These are phyloP conservation scores for Phyllosticta ampelicida DNA, from an alignment of 2,329 filamentous ascomycete genomes.

Conservation along the genomic window DNA sequence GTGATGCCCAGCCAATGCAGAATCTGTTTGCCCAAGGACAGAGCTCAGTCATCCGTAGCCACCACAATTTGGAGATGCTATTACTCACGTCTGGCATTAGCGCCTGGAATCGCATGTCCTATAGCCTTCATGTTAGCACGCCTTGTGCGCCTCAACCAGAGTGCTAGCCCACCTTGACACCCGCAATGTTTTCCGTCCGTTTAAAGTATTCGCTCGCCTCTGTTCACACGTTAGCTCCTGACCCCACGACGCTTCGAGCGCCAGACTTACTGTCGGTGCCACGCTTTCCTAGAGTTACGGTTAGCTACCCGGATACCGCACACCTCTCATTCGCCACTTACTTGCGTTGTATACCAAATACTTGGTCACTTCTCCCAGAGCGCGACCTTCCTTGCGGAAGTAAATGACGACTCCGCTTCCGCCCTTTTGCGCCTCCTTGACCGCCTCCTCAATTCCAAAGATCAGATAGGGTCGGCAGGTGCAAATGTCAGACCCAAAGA, in stretches of 20 bases:
- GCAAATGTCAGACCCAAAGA: constrained; percentile 96
- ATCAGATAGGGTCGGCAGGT: constrained; percentile 93
- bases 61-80: constrained; percentile 56
- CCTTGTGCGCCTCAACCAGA: constrained; percentile 11
- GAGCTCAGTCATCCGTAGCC: neutral
- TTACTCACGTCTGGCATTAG: constrained; percentile 69
- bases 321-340: neutral
- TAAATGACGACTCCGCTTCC: constrained; percentile 95
- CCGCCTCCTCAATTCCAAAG: constrained; percentile 93
- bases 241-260: neutral
- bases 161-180: constrained; percentile 52
- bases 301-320: neutral
- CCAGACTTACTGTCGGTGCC: constrained; percentile 48
- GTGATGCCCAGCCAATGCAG: constrained; percentile 96
- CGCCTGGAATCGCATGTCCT: constrained; percentile 89
- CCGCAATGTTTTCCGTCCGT: constrained; percentile 95
- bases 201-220: constrained; percentile 85
- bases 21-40: constrained; percentile 38
- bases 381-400: constrained; percentile 94
- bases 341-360: constrained; percentile 67
- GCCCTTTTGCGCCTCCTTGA: constrained; percentile 90
- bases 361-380: constrained; percentile 90
- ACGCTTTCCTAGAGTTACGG: constrained; percentile 44
- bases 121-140: constrained; percentile 4
- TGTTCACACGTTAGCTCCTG: constrained; percentile 16